Conservation (phyloP, 1,139 yeast species). For the Meyerozyma elateridarum region DNA sequence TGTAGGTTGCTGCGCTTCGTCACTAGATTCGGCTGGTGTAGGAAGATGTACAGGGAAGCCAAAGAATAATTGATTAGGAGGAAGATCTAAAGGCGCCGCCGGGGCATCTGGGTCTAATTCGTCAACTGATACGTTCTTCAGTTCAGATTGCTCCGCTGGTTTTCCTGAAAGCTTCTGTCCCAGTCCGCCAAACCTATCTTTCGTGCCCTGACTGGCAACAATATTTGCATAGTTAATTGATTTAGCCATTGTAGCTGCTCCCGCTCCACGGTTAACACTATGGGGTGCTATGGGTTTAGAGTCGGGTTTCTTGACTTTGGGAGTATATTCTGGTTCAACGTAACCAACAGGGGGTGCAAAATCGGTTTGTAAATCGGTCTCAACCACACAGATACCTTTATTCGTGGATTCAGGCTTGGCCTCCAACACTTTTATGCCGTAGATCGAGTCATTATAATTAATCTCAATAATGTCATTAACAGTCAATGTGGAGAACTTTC, state of each 20-base stretch:
- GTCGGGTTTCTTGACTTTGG: slow-evolving; percentile 31
- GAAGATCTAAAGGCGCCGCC: slow-evolving; percentile 69
- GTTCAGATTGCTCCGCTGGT: slow-evolving; percentile 22
- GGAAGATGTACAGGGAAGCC: slow-evolving; percentile 89
- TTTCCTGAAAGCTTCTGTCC: slow-evolving; percentile 78
- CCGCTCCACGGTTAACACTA: slow-evolving; percentile 36
- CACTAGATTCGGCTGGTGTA: slow-evolving; percentile 39
- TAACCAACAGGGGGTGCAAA: slow-evolving; percentile 99
- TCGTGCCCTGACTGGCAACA: slow-evolving; percentile 36
- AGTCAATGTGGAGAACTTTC: slow-evolving; percentile 86
- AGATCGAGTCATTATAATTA: slow-evolving; percentile 74
- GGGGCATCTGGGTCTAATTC: slow-evolving; percentile 51
- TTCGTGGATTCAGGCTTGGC: slow-evolving; percentile 70
- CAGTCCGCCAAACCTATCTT: slow-evolving; percentile 46
- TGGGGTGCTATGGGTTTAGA: slow-evolving; percentile 32
- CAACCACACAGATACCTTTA: slow-evolving; percentile 86
- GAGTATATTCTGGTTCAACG: slow-evolving; percentile 74
- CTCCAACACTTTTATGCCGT: slow-evolving; percentile 80
- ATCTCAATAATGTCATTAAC: slow-evolving; percentile 83
- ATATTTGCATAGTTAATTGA: slow-evolving; percentile 65
- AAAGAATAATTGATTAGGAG: slow-evolving; percentile 84
- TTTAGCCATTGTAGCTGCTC: slow-evolving; percentile 76
- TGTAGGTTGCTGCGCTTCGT: slow-evolving; percentile 22
- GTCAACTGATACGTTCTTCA: slow-evolving; percentile 22
- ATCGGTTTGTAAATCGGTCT: slow-evolving; percentile 94